Evolutionary conservation across 2,329 filamentous ascomycete species (phyloP).

Genomic region (Monilinia aucupariae): DNA sequence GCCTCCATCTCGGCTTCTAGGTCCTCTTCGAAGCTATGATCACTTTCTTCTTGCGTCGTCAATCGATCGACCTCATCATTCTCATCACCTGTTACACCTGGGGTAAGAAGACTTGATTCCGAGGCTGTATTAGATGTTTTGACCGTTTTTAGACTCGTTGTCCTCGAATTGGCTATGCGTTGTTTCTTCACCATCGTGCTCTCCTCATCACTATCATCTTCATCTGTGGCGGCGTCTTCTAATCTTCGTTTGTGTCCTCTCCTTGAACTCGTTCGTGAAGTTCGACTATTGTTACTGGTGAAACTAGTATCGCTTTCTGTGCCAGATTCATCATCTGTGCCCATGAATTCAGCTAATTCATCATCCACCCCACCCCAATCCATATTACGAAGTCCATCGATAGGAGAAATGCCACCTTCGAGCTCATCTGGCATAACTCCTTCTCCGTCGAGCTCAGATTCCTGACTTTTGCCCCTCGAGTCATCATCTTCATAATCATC

Average conservation of each 20-base stretch:
- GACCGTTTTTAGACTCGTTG: conserved; percentile 44
- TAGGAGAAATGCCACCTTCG: conserved; percentile 47
- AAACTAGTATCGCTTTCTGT: conserved; percentile 37
- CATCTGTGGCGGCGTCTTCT: conserved; percentile 36
- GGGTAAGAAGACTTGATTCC: conserved; percentile 40
- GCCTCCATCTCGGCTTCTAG: conserved; percentile 51
- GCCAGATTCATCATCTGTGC: conserved; percentile 45
- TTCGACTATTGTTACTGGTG: conserved; percentile 23
- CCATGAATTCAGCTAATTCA: conserved; percentile 71
- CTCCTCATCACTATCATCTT: conserved; percentile 46
- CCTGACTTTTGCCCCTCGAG: conserved; percentile 31
- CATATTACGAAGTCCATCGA: conserved; percentile 43
- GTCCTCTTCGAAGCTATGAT: conserved; percentile 36
- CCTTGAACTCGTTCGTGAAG: conserved; percentile 24
- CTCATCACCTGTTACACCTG: conserved; percentile 40
- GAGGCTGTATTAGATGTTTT: conserved; percentile 40
- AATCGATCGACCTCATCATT: conserved; percentile 28
- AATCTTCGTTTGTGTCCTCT: conserved; percentile 33
- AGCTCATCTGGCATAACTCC: conserved; percentile 47
- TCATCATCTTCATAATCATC: conserved; percentile 36
- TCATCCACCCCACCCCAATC: conserved; percentile 62
- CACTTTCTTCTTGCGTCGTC: conserved; percentile 33
- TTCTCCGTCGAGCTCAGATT: conserved; percentile 41
- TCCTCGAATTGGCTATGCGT: conserved; percentile 42
- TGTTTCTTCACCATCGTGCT: conserved; percentile 48